Conservation (phyloP, 108 stramenopile species). For the Skeletonema marinoi region DNA sequence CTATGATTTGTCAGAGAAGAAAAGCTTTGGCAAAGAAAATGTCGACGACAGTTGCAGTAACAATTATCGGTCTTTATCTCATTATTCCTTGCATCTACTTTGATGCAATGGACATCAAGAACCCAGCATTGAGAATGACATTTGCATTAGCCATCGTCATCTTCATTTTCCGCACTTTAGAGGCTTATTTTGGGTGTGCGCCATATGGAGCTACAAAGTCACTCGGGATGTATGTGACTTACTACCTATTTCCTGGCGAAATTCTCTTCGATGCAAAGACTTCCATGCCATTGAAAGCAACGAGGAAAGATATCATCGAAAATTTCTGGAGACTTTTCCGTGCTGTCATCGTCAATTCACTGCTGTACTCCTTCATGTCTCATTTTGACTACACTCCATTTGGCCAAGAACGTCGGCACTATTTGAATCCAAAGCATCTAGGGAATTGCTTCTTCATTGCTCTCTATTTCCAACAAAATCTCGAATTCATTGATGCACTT, state of each 20-base stretch:
- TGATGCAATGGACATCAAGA: not conserved
- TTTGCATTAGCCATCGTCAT: slow-evolving; percentile 7
- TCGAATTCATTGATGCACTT: slow-evolving; percentile 16
- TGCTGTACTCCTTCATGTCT: slow-evolving; percentile 18
- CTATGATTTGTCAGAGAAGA: not conserved
- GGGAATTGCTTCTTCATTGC: slow-evolving; percentile 35
- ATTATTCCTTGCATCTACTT: not conserved
- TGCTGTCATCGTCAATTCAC: not conserved
- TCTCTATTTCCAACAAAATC: slow-evolving; percentile 29
- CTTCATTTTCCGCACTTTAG: slow-evolving; percentile 21
- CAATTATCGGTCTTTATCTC: not conserved
- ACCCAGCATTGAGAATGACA: not conserved
- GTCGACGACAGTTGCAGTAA: not conserved
- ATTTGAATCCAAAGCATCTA: slow-evolving; percentile 18
- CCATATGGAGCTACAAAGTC: slow-evolving; percentile 15
- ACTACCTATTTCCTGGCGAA: slow-evolving; percentile 28
- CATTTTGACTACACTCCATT: slow-evolving; percentile 29
- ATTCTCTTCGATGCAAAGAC: slow-evolving; percentile 21
- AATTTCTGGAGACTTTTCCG: not conserved
- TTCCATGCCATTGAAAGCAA: slow-evolving; percentile 5
- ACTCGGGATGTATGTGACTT: slow-evolving; percentile 11
- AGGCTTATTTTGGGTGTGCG: slow-evolving; percentile 25
- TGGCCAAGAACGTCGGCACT: slow-evolving; percentile 4
- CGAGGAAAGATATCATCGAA: not conserved
- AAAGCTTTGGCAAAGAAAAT: not conserved